Base-by-base conservation (phyloP, 1,139 yeast genomes). In the Taphrina deformans region DNA sequence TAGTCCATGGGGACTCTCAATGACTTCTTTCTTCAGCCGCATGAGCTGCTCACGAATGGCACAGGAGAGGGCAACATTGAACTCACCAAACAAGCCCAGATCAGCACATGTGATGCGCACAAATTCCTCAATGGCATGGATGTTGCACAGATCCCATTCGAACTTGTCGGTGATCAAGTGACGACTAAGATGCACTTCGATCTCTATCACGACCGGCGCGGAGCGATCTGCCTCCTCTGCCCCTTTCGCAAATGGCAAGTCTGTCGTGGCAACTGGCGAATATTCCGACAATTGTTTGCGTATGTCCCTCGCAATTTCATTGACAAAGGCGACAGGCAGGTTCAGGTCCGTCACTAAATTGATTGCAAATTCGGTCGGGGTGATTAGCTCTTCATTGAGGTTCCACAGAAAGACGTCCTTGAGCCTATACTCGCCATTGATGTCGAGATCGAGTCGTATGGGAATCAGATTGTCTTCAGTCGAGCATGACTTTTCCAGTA, bases 321-420 rank as follows among this genome's bases (percentile, higher is more conserved):
- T 78, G 66, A 87, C 87, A 72, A 85, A 82, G 21, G 66, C 67
- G 46, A 77, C 80, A 1, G 95, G 90, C 55, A 95, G 80, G 68
- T 91, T 97, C 69, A 93, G 79, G 70, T 93, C 99, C 64, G 83
- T 83, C 72, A 96, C 86, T 69, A 92, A 82, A 33, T 90, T 83
- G 29, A 83, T 79, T 0, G 97, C 93, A 77, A 92, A 92, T 69
- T 86, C 86, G 67, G 86, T 89, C 0, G 98, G 97, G 0, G 96
- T 86, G 26, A 92, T 79, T 33, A 87, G 78, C 2, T 62, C 66
- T 29, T 63, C 98, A 72, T 87, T 85, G 55, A 89, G 73, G 73
- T 93, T 91, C 99, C 99, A 93, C 82, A 92, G 82, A 72, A 95
- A 86, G 68, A 85, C 85, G 73, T 93, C 99, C 23, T 84, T 85